Evolutionary conservation across 116 monocot species (phyloP).

Genomic region (Posidonia oceanica): DNA sequence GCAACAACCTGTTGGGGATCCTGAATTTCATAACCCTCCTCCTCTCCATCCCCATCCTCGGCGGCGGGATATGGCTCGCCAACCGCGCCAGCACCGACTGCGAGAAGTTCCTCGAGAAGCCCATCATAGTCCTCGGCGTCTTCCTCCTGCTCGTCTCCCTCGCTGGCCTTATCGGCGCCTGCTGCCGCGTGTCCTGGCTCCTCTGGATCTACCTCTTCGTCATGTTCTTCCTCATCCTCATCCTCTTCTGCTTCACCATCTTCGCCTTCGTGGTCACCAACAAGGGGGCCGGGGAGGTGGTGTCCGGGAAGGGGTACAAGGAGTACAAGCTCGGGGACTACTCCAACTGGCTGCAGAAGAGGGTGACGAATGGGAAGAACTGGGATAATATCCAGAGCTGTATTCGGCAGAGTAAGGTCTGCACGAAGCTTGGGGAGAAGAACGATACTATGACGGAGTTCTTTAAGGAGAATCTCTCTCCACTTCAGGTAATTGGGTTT

Average conservation of each 20-base stretch:
- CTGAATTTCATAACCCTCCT: constrained; percentile 62
- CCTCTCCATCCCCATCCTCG: constrained; percentile 74
- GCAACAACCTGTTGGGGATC: constrained; percentile 75
- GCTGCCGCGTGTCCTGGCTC: constrained; percentile 55
- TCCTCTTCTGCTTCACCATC: constrained; percentile 72
- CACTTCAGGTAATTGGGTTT: constrained; percentile 49
- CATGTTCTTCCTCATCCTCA: constrained; percentile 84
- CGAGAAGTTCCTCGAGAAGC: constrained; percentile 71
- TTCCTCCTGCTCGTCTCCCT: constrained; percentile 73
- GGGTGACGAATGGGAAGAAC: constrained; percentile 41
- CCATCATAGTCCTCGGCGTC: constrained; percentile 59
- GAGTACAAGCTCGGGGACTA: constrained; percentile 91
- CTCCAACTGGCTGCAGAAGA: constrained; percentile 81
- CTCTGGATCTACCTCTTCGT: constrained; percentile 84
- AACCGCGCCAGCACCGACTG: constrained; percentile 49
- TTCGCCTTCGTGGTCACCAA: constrained; percentile 93
- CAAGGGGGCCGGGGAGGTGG: constrained; percentile 83
- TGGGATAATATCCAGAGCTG: constrained; percentile 76
- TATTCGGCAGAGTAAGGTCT: constrained; percentile 56
- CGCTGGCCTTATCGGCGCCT: constrained; percentile 78
- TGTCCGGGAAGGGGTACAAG: constrained; percentile 61
- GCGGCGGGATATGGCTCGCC: constrained; percentile 62
- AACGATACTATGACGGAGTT: constrained; percentile 37
- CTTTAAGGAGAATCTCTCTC: constrained; percentile 37
- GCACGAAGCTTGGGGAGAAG: constrained; percentile 36